Base-by-base conservation (phyloP, 2,329 filamentous ascomycete species). In the Fusarium chaquense region DNA sequence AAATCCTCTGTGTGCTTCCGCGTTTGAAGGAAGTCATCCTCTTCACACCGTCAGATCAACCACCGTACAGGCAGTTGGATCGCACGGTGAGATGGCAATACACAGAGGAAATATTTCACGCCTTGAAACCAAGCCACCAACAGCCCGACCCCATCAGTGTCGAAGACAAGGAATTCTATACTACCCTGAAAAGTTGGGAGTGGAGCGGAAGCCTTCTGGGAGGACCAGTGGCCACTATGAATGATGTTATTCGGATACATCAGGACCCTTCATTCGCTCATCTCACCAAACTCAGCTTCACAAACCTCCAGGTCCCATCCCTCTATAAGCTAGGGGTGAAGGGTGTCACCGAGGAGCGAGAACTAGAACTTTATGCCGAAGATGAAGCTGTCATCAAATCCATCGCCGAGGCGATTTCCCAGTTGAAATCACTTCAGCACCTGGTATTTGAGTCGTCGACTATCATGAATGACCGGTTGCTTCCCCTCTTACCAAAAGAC, bases 401-500 rank as follows among this genome's bases (percentile, higher is more conserved):
- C 20, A 67, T 81, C 32, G 79, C 76, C 7, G 54, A 70, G 16
- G 76, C 80, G 20, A 78, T 82, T 38, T 72, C 73, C 2, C 72
- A 77, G 26, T 83, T 98, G 11, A 86, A 89, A 1, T 79, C 85
- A 3, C 82, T 98, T 9, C 85, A 85, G 57, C 86, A 90, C 57
- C 81, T 98, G 13, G 83, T 89, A 2, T 90, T 98, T 69, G 89
- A 94, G 74, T 91, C 90, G 10, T 97, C 91, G 44, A 90, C 89
- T 4, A 83, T 92, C 35, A 85, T 93, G 61, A 91, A 91, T 74
- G 86, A 89, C 10, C 82, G 84, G 11, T 83, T 97, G 20, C 81
- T 97, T n/a, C 84, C 87, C 2, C 82, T 87, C 6, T 81, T 98
- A 9, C 93, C 94, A 1, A 83, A 81, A 13, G 85, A 82, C 5